A percentile compares a stretch with the other conserved stretches of the same genome.
Conservation (phyloP, 495 filamentous ascomycete species). For the Choiromyces venosus region DNA sequence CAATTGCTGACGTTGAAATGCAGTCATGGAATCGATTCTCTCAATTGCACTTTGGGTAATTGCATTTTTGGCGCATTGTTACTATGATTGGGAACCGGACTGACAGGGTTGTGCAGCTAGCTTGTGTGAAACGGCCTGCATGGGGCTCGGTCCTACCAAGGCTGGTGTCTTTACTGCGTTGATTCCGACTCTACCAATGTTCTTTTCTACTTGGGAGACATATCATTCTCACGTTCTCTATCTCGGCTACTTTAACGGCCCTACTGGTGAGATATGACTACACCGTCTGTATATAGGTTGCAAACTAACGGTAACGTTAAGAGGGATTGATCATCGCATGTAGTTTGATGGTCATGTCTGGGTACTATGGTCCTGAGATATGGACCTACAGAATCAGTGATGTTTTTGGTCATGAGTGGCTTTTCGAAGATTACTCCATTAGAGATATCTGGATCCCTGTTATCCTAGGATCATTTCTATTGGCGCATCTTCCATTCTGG, state of each 20-base stretch:
- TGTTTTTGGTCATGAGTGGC: constrained; percentile 53
- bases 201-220: constrained; percentile 99
- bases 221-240: constrained; percentile 98
- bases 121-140: constrained; percentile 79
- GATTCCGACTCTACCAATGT: constrained; percentile 91
- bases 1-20: constrained; percentile 40
- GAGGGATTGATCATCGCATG: constrained; percentile 91
- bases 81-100: background rate
- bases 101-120: constrained; percentile 52
- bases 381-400: constrained; percentile 71
- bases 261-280: constrained; percentile 53
- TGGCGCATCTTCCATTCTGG: constrained; percentile 74
- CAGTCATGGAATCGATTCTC: constrained; percentile 90
- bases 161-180: constrained; percentile 87
- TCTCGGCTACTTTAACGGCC: constrained; percentile 93
- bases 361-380: constrained; percentile 78
- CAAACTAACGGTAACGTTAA: constrained; percentile 9
- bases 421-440: constrained; percentile 60
- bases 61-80: background rate
- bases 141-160: constrained; percentile 76
- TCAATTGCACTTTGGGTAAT: constrained; percentile 77
- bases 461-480: constrained; percentile 63
- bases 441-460: constrained; percentile 84
- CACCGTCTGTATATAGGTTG: background rate
- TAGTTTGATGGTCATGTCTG: constrained; percentile 74